A percentile compares a stretch with the other conserved stretches of the same genome.
These are phyloP conservation scores for Atkinsonella texensis DNA, from an alignment of 2,329 filamentous ascomycete species.

Conservation along the genomic window DNA sequence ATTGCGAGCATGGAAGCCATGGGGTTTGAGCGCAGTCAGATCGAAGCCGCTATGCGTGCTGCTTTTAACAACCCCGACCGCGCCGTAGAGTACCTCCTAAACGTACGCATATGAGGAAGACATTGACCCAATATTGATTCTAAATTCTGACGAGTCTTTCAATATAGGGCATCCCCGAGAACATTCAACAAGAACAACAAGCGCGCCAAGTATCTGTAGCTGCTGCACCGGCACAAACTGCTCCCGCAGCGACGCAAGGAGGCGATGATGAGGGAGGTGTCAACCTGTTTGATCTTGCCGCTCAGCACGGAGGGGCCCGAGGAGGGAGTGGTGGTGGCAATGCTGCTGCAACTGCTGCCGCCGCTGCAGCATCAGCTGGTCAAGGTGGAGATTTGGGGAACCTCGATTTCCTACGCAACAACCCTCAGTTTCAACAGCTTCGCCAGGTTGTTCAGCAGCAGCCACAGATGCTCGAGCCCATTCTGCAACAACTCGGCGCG, in stretches of 20 bases:
- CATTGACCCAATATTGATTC: background rate
- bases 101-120: slow-evolving; percentile 38
- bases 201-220: slow-evolving; percentile 31
- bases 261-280: slow-evolving; percentile 56
- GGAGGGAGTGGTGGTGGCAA: slow-evolving; percentile 29
- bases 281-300: slow-evolving; percentile 88
- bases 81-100: slow-evolving; percentile 91
- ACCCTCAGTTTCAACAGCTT: slow-evolving; percentile 95
- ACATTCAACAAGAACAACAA: slow-evolving; percentile 60
- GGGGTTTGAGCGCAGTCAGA: slow-evolving; percentile 82
- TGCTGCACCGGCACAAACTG: slow-evolving; percentile 20
- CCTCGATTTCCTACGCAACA: slow-evolving; percentile 87
- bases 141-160: background rate
- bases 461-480: slow-evolving; percentile 96
- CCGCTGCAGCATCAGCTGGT: slow-evolving; percentile 34
- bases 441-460: slow-evolving; percentile 95
- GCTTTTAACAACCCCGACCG: slow-evolving; percentile 96
- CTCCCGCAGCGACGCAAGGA: slow-evolving; percentile 21
- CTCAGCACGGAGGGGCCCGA: slow-evolving; percentile 48
- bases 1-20: slow-evolving; percentile 93
- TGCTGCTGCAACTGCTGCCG: slow-evolving; percentile 32
- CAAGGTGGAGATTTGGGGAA: slow-evolving; percentile 52
- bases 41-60: slow-evolving; percentile 88
- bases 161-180: slow-evolving; percentile 76
- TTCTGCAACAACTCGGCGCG: slow-evolving; percentile 87